Evolutionary conservation across 805 yeast genomes (phyloP), one percentile per base, ranked within the genome.

Genomic region (Nakazawaea wyomingensis): DNA sequence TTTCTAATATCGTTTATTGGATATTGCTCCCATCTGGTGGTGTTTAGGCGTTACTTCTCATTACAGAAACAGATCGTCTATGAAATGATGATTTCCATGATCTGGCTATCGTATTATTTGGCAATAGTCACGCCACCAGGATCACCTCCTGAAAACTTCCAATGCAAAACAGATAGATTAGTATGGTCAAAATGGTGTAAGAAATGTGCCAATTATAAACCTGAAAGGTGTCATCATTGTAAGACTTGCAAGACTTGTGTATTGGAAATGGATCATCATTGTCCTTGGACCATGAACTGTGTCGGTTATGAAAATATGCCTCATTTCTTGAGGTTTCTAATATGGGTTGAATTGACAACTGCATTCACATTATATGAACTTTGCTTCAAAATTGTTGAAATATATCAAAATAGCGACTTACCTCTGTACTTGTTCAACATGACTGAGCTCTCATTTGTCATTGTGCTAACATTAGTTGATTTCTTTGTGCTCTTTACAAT

Each of bases 201-300:
- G 44, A 87, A 85, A 57, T 89, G 96, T 60, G 51, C 78, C 31
- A 62, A 59, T 31, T 79, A 73, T 61, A 89, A 89, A 57, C 96
- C 96, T 0, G 91, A 82, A 54, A 64, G 96, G 47, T 56, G 87
- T 4, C 96, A 89, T 57, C 96, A 89, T 63, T 89, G 96, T 59
- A 82, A 82, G 52, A 72, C 77, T 1, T 87, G 95, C 55, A 68
- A 74, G n/a, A 52, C 48, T 32, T 89, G 96, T 60, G 82, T 89
- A n/a, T 59, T 89, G 45, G 75, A 77, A 56, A 90, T 89, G 96
- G 97, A 89, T 59, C 97, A 89, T 58, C 96, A 89, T 63, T 69
- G 83, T 57, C 96, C 96, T 0, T 90, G 96, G 96, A 87, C 96
- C 0, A 75, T 78, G 60, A 90, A 86, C 56, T 90, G 96, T 56